These are phyloP conservation scores for Botrytis fragariae DNA, from an alignment of 2,329 filamentous ascomycete genomes.

Conservation along the genomic window DNA sequence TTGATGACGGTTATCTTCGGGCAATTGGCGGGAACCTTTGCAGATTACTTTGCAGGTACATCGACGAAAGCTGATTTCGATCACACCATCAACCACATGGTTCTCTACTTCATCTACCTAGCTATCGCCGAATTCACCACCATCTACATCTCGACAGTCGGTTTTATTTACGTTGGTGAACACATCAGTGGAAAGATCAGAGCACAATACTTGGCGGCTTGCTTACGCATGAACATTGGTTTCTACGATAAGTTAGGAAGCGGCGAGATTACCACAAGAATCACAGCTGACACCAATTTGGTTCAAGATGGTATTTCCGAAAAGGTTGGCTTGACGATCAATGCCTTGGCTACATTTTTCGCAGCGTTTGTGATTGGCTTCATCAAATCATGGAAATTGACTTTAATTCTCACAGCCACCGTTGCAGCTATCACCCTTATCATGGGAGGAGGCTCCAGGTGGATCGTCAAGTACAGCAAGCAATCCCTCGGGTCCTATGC, in stretches of 20 bases:
- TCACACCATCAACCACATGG: conserved; percentile 57
- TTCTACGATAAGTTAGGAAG: conserved; percentile 92
- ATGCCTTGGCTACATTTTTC: conserved; percentile 77
- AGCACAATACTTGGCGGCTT: conserved; percentile 78
- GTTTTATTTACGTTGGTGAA: conserved; percentile 86
- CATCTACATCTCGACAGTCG: conserved; percentile 76
- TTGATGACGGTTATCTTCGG: conserved; percentile 67
- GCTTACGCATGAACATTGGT: conserved; percentile 83
- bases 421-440: conserved; percentile 75
- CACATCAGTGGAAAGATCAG: conserved; percentile 77
- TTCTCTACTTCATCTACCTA: conserved; percentile 83
- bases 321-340: conserved; percentile 76
- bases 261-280: conserved; percentile 90
- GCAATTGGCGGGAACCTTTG: conserved; percentile 69
- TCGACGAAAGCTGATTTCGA: conserved; percentile 57
- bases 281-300: conserved; percentile 89
- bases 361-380: conserved; percentile 90
- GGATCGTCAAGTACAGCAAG: conserved; percentile 81
- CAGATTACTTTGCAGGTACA: conserved; percentile 51
- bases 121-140: conserved; percentile 77
- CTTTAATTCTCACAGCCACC: conserved; percentile 79
- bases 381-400: conserved; percentile 88
- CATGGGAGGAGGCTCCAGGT: conserved; percentile 70
- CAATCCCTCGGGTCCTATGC: conserved; percentile 76
- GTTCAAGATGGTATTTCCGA: conserved; percentile 93